A percentile compares a stretch with the other conserved stretches of the same genome.
phyloP scores from a whole-genome alignment of 345 rosid genomes.

The Gossypium sturtianum region DNA sequence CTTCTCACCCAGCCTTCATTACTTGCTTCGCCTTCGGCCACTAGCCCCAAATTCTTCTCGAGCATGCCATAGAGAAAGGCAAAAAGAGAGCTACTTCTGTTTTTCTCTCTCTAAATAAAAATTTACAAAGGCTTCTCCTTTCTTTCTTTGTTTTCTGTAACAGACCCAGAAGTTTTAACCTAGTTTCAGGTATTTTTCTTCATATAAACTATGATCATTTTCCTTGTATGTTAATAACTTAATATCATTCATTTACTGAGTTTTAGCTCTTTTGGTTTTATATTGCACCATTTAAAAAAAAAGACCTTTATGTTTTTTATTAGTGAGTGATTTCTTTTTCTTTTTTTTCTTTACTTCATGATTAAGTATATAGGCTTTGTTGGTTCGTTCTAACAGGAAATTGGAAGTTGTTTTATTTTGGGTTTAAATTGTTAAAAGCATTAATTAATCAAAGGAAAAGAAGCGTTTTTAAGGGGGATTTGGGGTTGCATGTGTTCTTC shows the following conservation, averaged over 20 bases:
- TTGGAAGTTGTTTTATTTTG: background rate
- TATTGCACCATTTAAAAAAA: background rate
- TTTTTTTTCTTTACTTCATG: background rate
- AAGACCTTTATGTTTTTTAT: background rate
- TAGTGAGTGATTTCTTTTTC: background rate
- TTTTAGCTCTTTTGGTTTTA: background rate
- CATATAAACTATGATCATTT: background rate
- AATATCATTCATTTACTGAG: background rate
- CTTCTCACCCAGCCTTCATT: no score
- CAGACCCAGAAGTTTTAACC: background rate
- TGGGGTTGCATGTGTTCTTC: background rate
- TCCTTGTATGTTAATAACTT: background rate
- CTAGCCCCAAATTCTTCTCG: no score
- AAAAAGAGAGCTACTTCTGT: slow-evolving; percentile 1
- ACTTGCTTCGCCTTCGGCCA: no score
- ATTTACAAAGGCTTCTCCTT: background rate
- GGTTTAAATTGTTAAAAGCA: background rate
- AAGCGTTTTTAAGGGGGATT: background rate
- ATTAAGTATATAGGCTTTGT: background rate
- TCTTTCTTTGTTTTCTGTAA: background rate
- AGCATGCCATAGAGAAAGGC: background rate
- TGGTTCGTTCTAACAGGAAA: background rate
- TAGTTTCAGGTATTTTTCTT: background rate
- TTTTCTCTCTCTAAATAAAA: background rate
- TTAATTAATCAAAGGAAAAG: background rate